These are phyloP conservation scores for Colletotrichum euphorbiae DNA, from an alignment of 2,329 filamentous ascomycete species.

Conservation along the genomic window DNA sequence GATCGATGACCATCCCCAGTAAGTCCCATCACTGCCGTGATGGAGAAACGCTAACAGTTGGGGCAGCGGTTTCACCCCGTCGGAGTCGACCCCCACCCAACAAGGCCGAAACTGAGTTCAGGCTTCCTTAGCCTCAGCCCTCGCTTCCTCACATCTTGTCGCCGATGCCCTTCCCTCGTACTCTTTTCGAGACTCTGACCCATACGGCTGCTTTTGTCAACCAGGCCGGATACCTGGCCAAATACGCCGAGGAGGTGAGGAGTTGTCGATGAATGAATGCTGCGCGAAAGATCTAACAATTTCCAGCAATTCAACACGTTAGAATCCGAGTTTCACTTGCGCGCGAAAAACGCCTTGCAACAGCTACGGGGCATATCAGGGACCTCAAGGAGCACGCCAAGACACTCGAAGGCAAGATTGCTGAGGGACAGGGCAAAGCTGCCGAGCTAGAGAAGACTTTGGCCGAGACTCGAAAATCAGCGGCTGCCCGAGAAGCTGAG, in stretches of 20 bases:
- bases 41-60: neutral
- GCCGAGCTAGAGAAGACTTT: neutral
- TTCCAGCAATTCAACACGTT: neutral
- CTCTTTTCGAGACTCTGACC: neutral
- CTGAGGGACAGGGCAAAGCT: neutral
- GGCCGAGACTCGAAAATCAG: neutral
- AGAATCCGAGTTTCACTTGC: neutral
- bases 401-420: neutral
- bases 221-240: conserved; percentile 5
- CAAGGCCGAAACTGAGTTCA: neutral
- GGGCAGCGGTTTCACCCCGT: neutral
- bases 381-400: neutral
- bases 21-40: neutral
- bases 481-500: neutral
- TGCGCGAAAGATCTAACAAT: neutral
- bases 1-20: conserved; percentile 1
- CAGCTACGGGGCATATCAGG: neutral
- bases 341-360: neutral
- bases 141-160: neutral
- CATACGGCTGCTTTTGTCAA: neutral
- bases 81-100: neutral
- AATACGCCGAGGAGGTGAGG: conserved; percentile 1
- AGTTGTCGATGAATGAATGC: neutral
- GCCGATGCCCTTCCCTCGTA: neutral
- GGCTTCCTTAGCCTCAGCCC: neutral